Conservation (phyloP, 2,329 filamentous ascomycete genomes). For the Apiospora phragmitis region DNA sequence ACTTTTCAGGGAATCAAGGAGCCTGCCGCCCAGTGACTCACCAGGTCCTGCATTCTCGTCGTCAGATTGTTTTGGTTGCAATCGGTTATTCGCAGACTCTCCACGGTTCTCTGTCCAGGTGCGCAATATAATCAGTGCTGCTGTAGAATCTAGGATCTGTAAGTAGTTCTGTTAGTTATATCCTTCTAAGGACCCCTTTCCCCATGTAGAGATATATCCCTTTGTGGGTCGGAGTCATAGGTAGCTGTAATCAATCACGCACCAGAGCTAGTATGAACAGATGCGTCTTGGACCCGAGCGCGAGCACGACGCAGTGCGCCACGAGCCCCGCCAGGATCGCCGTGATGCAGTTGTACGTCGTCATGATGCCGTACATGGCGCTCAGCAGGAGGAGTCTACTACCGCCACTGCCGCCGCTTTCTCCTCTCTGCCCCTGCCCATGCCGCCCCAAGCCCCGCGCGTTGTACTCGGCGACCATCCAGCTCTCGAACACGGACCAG, state of each 20-base stretch:
- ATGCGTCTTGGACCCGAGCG: constrained; percentile 46
- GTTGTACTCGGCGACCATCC: constrained; percentile 57
- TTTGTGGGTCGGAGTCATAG: too few relatives aligned
- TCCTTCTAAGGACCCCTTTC: background rate
- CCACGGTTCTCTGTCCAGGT: constrained; percentile 31
- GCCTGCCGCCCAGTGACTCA: background rate
- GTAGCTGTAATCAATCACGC: background rate
- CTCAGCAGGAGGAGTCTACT: constrained; percentile 33
- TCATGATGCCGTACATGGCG: constrained; percentile 51
- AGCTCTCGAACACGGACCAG: constrained; percentile 61
- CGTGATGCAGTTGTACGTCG: constrained; percentile 51
- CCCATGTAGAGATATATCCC: too few relatives aligned
- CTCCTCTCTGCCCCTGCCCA: background rate
- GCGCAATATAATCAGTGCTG: constrained; percentile 30
- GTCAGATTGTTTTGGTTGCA: background rate
- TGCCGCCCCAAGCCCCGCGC: background rate
- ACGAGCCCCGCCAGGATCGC: constrained; percentile 52
- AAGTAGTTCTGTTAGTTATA: background rate
- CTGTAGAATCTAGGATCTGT: constrained; percentile 27
- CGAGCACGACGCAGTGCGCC: constrained; percentile 48
- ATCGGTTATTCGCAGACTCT: background rate
- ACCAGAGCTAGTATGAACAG: constrained; percentile 41
- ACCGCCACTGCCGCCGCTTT: too few relatives aligned
- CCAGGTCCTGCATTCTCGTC: background rate
- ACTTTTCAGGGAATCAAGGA: constrained; percentile 18